Percentiles rank a stretch among this genome's conserved stretches.
Evolutionary conservation across 768 basidiomycete genomes (phyloP).

Genomic region (Kockovaella imperatae): DNA sequence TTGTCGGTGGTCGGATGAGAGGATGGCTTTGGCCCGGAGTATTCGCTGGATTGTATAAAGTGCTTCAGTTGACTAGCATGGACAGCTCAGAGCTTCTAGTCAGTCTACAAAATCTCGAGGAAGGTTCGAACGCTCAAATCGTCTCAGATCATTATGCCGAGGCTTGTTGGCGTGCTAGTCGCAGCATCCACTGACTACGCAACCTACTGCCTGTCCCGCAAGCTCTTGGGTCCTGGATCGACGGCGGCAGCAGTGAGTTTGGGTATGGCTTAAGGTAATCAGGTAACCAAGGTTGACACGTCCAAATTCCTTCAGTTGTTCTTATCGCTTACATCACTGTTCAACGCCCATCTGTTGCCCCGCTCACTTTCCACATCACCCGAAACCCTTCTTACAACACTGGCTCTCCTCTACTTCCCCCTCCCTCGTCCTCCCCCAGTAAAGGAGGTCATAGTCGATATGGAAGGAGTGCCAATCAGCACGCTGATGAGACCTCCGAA

Average conservation of each 20-base stretch:
- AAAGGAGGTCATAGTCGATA: not conserved
- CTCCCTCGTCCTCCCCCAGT: constrained; percentile 12
- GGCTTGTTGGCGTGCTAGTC: constrained; percentile 63
- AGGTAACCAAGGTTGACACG: constrained; percentile 1
- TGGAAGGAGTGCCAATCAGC: constrained; percentile 13
- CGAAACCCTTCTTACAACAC: constrained; percentile 74
- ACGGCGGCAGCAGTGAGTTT: constrained; percentile 59
- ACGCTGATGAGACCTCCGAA: constrained; percentile 8
- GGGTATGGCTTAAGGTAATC: not conserved
- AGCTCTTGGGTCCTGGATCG: constrained; percentile 55
- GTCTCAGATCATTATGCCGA: constrained; percentile 51
- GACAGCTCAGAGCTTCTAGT: constrained; percentile 60
- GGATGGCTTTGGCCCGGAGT: constrained; percentile 61
- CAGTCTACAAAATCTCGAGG: constrained; percentile 44
- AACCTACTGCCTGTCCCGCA: constrained; percentile 56
- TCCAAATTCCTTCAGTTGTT: constrained; percentile 56
- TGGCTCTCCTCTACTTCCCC: constrained; percentile 68
- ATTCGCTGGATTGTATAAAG: constrained; percentile 70
- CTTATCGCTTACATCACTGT: constrained; percentile 75
- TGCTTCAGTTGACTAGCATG: constrained; percentile 54
- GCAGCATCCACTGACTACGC: constrained; percentile 76
- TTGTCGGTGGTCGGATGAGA: constrained; percentile 29
- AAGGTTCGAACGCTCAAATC: not conserved
- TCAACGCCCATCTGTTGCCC: constrained; percentile 73
- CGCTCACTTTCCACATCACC: constrained; percentile 87